Evolutionary conservation across 108 stramenopile species (phyloP), one percentile per base, ranked within the genome.

Genomic region (Pelagomonas calceolata): DNA sequence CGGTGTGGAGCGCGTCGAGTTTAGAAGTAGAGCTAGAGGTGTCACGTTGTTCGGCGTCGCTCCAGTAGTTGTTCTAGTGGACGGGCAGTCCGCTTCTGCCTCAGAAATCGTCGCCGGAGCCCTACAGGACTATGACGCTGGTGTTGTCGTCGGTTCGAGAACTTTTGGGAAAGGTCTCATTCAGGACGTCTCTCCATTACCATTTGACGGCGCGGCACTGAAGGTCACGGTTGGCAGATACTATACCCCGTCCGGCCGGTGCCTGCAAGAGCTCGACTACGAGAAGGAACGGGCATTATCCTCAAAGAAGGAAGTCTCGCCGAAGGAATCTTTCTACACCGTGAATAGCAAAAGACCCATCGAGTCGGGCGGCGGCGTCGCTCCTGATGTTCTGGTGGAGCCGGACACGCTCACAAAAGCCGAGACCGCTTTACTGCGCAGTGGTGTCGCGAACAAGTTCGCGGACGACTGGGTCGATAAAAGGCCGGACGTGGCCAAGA

Each of bases 121-220:
- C n/a, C 82, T 96, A 10, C 95, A 96, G 85, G 96, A 97, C 80
- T 73, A 93, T 34, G 96, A 97, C 76, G 89, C 90, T 3, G 96
- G 96, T 14, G 83, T 97, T 21, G 86, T 97, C 51, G 85, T 97
- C 44, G 95, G 93, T 26, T 70, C 72, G 45, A 70, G 92, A 30
- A 97, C 93, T n/a, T 97, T 85, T 79, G 94, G 96, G 34, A 97
- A 97, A 79, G 96, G 96, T 4, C 76, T 97, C n/a, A 94, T 97
- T n/a, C 96, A 97, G 77, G 94, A 94, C 80, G 94, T 96, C 7
- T 91, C 91, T 70, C 84, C 86, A 34, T 70, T 92, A 16, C 91
- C 91, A 0, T 92, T 89, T 69, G 85, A 88, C 46, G 32, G 64
- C 30, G 66, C 85, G 45, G 93, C 94, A 1, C 80, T 97, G 34